Percentiles rank a stretch among this genome's conserved stretches.
These are phyloP conservation scores for Rhizopogon vesiculosus DNA, from an alignment of 768 basidiomycete genomes.

Conservation along the genomic window DNA sequence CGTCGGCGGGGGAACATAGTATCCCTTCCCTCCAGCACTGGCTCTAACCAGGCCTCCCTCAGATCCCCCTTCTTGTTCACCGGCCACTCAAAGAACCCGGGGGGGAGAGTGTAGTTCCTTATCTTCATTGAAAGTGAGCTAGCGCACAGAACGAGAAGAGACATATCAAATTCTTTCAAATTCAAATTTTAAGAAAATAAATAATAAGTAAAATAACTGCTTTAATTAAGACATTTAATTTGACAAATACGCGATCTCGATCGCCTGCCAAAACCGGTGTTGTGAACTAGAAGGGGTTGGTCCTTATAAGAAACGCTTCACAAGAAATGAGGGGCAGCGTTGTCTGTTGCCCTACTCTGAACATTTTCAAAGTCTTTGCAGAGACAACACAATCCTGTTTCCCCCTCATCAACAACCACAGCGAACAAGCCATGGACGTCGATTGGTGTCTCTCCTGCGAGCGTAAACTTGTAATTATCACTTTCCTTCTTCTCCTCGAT, in stretches of 20 bases:
- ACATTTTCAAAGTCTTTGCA: constrained; percentile 11
- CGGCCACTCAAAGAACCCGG: constrained; percentile 7
- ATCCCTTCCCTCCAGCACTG: constrained; percentile 4
- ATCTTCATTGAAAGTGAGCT: not conserved
- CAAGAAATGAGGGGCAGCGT: not conserved
- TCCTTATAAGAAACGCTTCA: constrained; percentile 22
- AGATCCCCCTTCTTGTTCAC: not conserved
- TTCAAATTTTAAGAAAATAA: constrained; percentile 5
- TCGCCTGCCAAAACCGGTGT: constrained; percentile 8
- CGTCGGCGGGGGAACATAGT: constrained; percentile 9
- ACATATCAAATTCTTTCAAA: constrained; percentile 4
- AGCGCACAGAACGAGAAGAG: constrained; percentile 1
- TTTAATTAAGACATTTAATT: constrained; percentile 24
- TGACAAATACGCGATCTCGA: constrained; percentile 23
- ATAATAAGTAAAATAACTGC: constrained; percentile 9
- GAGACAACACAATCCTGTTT: not conserved
- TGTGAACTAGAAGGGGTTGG: constrained; percentile 17
- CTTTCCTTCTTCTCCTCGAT: not conserved
- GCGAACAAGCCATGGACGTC: constrained; percentile 44
- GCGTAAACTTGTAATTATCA: constrained; percentile 46
- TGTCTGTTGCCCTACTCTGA: constrained; percentile 14
- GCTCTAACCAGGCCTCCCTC: not conserved
- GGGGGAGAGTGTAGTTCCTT: constrained; percentile 1
- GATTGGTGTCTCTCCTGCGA: constrained; percentile 72
- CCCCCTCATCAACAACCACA: not conserved